These are phyloP conservation scores for Ophiostoma himal-ulmi DNA, from an alignment of 2,329 filamentous ascomycete species.

Conservation along the genomic window DNA sequence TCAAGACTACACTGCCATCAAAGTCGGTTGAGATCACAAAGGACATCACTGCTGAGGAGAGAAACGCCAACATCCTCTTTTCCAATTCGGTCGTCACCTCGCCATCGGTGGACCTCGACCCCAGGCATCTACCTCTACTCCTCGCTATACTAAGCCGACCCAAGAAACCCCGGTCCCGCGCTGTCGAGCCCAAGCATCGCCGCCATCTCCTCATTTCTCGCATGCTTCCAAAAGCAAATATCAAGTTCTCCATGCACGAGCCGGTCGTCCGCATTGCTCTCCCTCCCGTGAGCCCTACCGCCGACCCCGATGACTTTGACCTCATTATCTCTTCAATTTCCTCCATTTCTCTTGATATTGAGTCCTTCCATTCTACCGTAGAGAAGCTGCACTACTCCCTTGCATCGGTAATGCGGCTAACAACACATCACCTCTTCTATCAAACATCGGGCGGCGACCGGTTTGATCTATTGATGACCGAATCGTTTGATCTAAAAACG, in stretches of 20 bases:
- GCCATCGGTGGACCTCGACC: slow-evolving; percentile 86
- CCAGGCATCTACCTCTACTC: slow-evolving; percentile 81
- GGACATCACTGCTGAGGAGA: slow-evolving; percentile 67
- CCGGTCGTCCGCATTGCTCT: slow-evolving; percentile 86
- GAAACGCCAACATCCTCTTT: slow-evolving; percentile 93
- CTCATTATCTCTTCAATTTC: slow-evolving; percentile 93
- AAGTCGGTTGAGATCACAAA: slow-evolving; percentile 81
- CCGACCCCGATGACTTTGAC: slow-evolving; percentile 70
- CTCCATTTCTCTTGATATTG: slow-evolving; percentile 84
- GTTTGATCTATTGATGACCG: slow-evolving; percentile 81
- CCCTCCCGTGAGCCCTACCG: slow-evolving; percentile 63
- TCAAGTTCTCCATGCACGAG: slow-evolving; percentile 95
- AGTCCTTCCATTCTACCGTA: slow-evolving; percentile 86
- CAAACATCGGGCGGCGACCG: slow-evolving; percentile 77
- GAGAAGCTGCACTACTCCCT: slow-evolving; percentile 84
- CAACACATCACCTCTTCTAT: slow-evolving; percentile 88
- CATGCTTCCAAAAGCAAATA: slow-evolving; percentile 85
- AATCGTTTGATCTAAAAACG: slow-evolving; percentile 79
- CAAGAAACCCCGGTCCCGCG: slow-evolving; percentile 28
- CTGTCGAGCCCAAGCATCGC: slow-evolving; percentile 40
- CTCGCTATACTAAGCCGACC: slow-evolving; percentile 58
- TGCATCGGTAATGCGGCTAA: slow-evolving; percentile 71
- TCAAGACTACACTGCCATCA: slow-evolving; percentile 89
- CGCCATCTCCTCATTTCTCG: slow-evolving; percentile 72
- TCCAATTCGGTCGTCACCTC: slow-evolving; percentile 95